Base-by-base conservation (phyloP, 2,329 filamentous ascomycete genomes). In the Stagonosporopsis vannaccii region DNA sequence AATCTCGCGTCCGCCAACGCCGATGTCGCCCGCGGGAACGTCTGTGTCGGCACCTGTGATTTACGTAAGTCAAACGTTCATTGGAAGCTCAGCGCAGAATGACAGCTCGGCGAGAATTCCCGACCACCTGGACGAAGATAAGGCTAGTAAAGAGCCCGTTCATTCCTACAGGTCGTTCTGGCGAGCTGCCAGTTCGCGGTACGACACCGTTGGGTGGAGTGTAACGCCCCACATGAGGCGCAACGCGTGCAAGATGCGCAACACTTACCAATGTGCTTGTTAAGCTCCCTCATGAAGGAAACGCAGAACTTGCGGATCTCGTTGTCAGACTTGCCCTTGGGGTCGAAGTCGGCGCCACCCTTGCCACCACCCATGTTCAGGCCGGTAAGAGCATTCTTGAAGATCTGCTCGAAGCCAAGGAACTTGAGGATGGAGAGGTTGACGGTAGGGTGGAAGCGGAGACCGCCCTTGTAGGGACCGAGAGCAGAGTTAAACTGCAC, bases 401-500 rank as follows among this genome's bases (percentile, higher is more conserved):
- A 98, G 82, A 94, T 96, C 83, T 98, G 95, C 87, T 99, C 95
- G 74, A 98, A 98, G 66, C 94, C 95, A 75, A 99, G 86, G 83
- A 98, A 98, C 84, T 99, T 99, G 72, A 99, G 87, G 73, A 86
- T 83, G 54, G 82, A 85, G 50, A 89, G 81, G 77, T 89, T 95
- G 79, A 95, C 91, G 11, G 89, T 88, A 61, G 94, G 95, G 80
- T 99, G 95, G 80, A 99, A 92, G 69, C 95, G 86, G 68, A 98
- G 88, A 77, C 95, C 95, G 66, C 95, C 95, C 87, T 98, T 98
- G 89, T 97, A 98, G 49, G 95, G 95, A 55, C 95, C 95, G 20
- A 98, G 88, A 41, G 94, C 93, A 43, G 91, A 96, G 88, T 98
- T 99, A 88, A 96, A 98, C 81, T 98, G 95, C 44, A 99, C 94